Conservation (phyloP, 2,329 filamentous ascomycete species). For the Ceratocystiopsis minuta region DNA sequence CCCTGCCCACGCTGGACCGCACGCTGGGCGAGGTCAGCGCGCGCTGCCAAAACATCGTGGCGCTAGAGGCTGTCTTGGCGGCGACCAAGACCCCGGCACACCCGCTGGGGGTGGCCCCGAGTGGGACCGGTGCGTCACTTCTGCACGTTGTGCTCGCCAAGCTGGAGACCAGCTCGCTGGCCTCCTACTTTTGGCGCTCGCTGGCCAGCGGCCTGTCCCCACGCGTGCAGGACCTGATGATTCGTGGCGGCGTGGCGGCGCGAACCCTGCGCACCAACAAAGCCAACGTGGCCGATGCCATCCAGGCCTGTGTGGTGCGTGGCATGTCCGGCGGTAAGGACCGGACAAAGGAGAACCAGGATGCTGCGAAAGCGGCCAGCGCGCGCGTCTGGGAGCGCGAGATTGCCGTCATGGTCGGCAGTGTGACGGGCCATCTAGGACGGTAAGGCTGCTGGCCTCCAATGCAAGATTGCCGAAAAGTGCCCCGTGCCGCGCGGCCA, state of each 20-base stretch:
- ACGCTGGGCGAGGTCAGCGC: constrained; percentile 66
- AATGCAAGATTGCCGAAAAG: background rate
- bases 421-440: constrained; percentile 45
- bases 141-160: constrained; percentile 54
- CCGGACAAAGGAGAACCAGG: background rate
- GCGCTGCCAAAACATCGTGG: constrained; percentile 81
- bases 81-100: constrained; percentile 49
- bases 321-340: constrained; percentile 44
- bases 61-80: constrained; percentile 61
- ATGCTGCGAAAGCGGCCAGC: constrained; percentile 22
- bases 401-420: constrained; percentile 84
- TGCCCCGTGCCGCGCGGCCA: background rate
- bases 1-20: constrained; percentile 65
- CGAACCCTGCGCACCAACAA: constrained; percentile 63
- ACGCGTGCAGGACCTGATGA: constrained; percentile 69
- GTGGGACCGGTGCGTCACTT: constrained; percentile 29
- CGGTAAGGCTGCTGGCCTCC: constrained; percentile 14
- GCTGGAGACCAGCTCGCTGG: constrained; percentile 75
- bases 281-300: constrained; percentile 54
- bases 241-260: constrained; percentile 65
- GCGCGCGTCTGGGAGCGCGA: constrained; percentile 63
- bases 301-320: constrained; percentile 65
- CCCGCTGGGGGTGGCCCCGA: constrained; percentile 32
- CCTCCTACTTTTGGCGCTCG: constrained; percentile 86
- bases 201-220: constrained; percentile 61